Conservation (phyloP, 495 filamentous ascomycete species). For the Lepidopterella palustris region DNA sequence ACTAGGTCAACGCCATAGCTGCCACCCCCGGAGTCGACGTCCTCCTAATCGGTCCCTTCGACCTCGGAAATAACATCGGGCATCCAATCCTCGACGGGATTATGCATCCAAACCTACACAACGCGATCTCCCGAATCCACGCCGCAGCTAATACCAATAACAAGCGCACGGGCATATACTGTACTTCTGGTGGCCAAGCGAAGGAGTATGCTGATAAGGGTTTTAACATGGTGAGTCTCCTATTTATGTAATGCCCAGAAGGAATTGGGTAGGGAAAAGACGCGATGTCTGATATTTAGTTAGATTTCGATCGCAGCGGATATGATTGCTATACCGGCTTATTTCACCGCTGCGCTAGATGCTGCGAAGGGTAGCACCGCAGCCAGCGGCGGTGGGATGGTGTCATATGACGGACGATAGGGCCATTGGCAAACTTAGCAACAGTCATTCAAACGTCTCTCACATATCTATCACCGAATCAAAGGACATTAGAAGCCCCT, state of each 20-base stretch:
- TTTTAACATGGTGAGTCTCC: conserved; percentile 74
- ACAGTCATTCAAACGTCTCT: too few relatives aligned
- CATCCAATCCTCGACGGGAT: conserved; percentile 56
- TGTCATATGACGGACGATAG: conserved; percentile 24
- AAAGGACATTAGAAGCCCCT: neutral
- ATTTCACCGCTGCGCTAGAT: conserved; percentile 14
- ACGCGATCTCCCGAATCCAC: conserved; percentile 59
- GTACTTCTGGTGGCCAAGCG: conserved; percentile 59
- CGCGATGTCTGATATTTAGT: too few relatives aligned
- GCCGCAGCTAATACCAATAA: conserved; percentile 57
- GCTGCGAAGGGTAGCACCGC: conserved; percentile 27
- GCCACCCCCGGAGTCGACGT: conserved; percentile 64
- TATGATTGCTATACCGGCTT: conserved; percentile 21
- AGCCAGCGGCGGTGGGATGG: conserved; percentile 1
- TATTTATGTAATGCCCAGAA: too few relatives aligned
- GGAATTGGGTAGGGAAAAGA: too few relatives aligned
- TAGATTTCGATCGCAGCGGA: conserved; percentile 16
- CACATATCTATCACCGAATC: too few relatives aligned
- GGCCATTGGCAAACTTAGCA: too few relatives aligned
- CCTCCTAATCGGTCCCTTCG: conserved; percentile 73
- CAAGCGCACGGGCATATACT: conserved; percentile 75
- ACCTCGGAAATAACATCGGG: conserved; percentile 70
- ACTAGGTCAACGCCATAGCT: conserved; percentile 59
- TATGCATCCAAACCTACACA: conserved; percentile 58
- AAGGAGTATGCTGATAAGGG: conserved; percentile 57